Evolutionary conservation across 345 rosid species (phyloP), one percentile per base, ranked within the genome.

Genomic region (Carallia brachiata): DNA sequence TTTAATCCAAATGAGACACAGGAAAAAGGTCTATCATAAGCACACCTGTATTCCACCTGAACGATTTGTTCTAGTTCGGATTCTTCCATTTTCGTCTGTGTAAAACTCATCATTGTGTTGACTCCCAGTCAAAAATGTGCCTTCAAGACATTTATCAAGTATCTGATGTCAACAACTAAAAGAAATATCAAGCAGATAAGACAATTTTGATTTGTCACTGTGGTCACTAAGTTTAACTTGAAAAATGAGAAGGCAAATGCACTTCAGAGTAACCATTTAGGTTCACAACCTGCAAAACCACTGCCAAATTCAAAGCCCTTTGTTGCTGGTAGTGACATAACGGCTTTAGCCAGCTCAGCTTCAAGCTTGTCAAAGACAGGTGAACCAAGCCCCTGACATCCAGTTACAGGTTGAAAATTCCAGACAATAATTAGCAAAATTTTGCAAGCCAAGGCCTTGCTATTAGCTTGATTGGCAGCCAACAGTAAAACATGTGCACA

Each of bases 261-360:
- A 55, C 50, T 54, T 36, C 19, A 5, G 71, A 68, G 70, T 36
- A 68, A 13, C 36, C 56, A 67, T 15, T 32, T 50, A 72, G 54
- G 65, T 58, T 72, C 61, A 56, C 69, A 81, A 92, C 99, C 98
- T 89, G 89, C 80, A 80, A 96, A 96, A 27, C 99, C 99, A 68
- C 99, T 92, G 61, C 99, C 99, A 82, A 96, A 71, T 83, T 96
- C 98, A 77, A 96, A 96, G 67, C 99, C 98, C 73, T 92, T 96
- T 48, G 96, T 87, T 67, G 99, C 99, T 75, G 99, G 99, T 71
- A 96, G 78, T 0, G 99, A 96, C 92, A 96, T 78, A 50, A 82
- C 88, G 79, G 98, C 99, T 81, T 88, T 90, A 10, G 99, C 99
- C 58, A 96, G 85, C 84, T 92, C 88, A 39, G 97, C 98, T 82